A percentile compares a stretch with the other conserved stretches of the same genome.
These are phyloP conservation scores for Neobulgaria alba DNA, from an alignment of 2,329 filamentous ascomycete species.

Conservation along the genomic window DNA sequence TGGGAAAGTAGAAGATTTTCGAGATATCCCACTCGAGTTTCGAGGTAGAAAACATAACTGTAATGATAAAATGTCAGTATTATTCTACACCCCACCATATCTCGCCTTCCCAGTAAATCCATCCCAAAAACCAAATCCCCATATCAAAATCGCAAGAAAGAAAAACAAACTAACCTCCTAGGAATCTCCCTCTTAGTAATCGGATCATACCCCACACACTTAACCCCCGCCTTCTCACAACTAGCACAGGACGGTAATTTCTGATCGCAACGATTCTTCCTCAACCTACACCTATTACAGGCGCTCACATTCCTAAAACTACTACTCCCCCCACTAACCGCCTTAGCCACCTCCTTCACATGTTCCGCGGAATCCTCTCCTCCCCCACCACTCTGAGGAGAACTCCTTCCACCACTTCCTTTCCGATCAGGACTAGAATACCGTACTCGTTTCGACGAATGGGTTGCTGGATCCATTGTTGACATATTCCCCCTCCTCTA, in stretches of 20 bases:
- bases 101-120: not conserved
- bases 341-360: not conserved
- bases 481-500: too few relatives aligned
- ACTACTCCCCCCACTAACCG: conserved; percentile 49
- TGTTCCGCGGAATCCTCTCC: not conserved
- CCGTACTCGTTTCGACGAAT: not conserved
- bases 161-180: conserved; percentile 43
- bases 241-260: conserved; percentile 81
- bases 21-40: conserved; percentile 75
- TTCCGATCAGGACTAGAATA: not conserved
- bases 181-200: conserved; percentile 96
- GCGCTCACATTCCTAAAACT: conserved; percentile 84
- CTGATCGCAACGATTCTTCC: conserved; percentile 95
- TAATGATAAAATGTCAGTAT: conserved; percentile 3
- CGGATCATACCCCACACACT: conserved; percentile 91
- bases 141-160: too few relatives aligned
- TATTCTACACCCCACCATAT: not conserved
- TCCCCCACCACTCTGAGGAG: not conserved
- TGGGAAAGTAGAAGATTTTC: conserved; percentile 66
- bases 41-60: conserved; percentile 91
- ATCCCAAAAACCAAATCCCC: not conserved
- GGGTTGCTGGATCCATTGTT: too few relatives aligned
- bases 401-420: not conserved
- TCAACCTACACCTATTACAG: conserved; percentile 82
- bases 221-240: conserved; percentile 85